phyloP scores from a whole-genome alignment of 495 filamentous ascomycete species.

The Podospora pseudoanserina region DNA sequence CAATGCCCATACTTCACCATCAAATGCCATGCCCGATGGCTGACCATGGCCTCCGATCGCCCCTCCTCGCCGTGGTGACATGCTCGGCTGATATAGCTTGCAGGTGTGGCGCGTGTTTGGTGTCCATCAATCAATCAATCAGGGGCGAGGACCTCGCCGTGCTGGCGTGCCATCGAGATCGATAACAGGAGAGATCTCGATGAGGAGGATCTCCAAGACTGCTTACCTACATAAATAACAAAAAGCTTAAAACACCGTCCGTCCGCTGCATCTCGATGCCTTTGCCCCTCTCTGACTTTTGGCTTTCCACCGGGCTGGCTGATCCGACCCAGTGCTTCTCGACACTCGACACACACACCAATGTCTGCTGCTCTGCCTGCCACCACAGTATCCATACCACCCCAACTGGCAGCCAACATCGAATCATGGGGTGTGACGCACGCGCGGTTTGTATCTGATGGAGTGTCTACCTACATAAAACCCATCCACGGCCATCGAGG shows the following conservation, averaged over 20 bases:
- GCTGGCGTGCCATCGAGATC: not conserved
- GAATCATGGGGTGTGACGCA: not conserved
- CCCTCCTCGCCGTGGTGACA: not conserved
- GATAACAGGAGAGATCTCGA: slow-evolving; percentile 2
- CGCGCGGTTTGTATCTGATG: too few relatives aligned
- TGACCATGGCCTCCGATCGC: not conserved
- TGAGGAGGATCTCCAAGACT: not conserved
- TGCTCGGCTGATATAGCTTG: not conserved
- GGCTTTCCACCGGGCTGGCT: not conserved
- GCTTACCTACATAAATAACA: too few relatives aligned
- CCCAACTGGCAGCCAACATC: not conserved
- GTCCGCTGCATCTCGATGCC: not conserved
- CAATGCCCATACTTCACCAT: not conserved
- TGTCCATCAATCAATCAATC: not conserved
- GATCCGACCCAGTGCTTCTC: not conserved
- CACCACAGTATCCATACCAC: not conserved
- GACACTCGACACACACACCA: not conserved
- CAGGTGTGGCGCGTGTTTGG: not conserved
- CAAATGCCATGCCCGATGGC: not conserved
- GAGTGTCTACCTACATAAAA: not conserved
- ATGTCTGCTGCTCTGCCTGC: not conserved
- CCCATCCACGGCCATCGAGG: not conserved
- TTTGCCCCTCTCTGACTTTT: not conserved
- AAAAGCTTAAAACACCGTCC: too few relatives aligned
- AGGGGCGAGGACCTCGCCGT: not conserved